Base-by-base conservation (phyloP, 2,329 filamentous ascomycete genomes). In the Cordyceps militaris region DNA sequence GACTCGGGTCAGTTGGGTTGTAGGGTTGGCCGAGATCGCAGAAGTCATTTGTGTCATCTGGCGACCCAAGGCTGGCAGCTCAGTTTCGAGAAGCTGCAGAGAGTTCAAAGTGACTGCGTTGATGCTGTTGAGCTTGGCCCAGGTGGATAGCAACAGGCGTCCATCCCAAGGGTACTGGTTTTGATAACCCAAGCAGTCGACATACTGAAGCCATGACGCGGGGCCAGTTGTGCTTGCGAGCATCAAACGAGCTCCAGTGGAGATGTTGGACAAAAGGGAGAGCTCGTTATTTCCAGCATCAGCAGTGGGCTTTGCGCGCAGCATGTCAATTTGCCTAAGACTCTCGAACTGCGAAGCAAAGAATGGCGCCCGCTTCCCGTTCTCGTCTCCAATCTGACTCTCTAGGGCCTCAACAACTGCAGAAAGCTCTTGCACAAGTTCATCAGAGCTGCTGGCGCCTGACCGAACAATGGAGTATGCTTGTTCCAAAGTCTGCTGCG, bases 51-150 rank as follows among this genome's bases (percentile, higher is more conserved):
- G 67, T 49, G 79, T 71, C 26, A 88, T 64, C 57, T 83, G 78
- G 46, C 76, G 76, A 10, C 82, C 82, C 59, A 89, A 73, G 3
- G 80, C 73, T 9, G 84, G 83, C 51, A 89, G 71, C 65, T 91
- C 87, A 1, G 76, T 74, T 68, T 88, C 84, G 0, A 91, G 74
- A 19, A 87, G 75, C 46, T 80, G 76, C 49, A 91, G 72, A 43
- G 84, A 82, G 47, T 78, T 78, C 40, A 91, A 72, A 47, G 74
- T 80, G 0, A 85, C 81, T 24, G 77, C 73, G 13, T 73, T 71
- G 19, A 85, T 69, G 1, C 69, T 71, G 52, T 79, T 73, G 48
- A 87, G 70, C 62, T 79, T 84, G 14, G 74, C 72, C 63, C 89
- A 73, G 3, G 89, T 65, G 0, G 78, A 77, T 16, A 66, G 62